These are phyloP conservation scores for Elsinoe batatas DNA, from an alignment of 2,329 filamentous ascomycete genomes.

Conservation along the genomic window DNA sequence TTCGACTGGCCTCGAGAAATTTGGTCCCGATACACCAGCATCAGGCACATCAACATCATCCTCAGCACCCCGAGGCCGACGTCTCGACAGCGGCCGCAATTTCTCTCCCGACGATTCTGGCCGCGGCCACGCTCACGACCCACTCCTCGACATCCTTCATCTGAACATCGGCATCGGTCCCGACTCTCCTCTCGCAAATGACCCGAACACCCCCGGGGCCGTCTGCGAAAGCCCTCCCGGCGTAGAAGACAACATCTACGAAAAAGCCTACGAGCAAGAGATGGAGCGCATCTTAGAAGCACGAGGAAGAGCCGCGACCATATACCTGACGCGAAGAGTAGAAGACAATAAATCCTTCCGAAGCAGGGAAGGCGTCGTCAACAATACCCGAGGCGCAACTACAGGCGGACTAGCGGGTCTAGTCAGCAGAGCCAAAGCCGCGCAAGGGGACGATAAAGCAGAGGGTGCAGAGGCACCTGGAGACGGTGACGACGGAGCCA, in stretches of 20 bases:
- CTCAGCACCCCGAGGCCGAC: neutral
- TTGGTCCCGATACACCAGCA: neutral
- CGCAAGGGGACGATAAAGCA: neutral
- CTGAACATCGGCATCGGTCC: constrained; percentile 67
- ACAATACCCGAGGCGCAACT: constrained; percentile 4
- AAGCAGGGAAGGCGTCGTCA: constrained; percentile 22
- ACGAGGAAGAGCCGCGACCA: constrained; percentile 41
- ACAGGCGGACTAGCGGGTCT: neutral
- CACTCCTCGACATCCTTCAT: constrained; percentile 55
- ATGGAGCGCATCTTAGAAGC: constrained; percentile 57
- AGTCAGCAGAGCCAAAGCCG: neutral
- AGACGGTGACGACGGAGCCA: neutral
- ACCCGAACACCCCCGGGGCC: constrained; percentile 35
- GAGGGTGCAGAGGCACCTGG: neutral
- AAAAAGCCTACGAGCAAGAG: constrained; percentile 76
- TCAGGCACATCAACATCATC: neutral
- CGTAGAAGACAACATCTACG: constrained; percentile 80
- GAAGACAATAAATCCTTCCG: constrained; percentile 34
- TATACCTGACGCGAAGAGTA: constrained; percentile 47
- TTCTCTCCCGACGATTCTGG: constrained; percentile 26
- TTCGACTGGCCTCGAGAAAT: neutral
- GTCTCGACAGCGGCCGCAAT: neutral
- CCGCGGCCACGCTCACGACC: constrained; percentile 55
- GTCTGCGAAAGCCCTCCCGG: constrained; percentile 79
- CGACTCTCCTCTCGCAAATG: constrained; percentile 19